phyloP scores from a whole-genome alignment of 805 yeast genomes.

The Metschnikowia hibisci region DNA sequence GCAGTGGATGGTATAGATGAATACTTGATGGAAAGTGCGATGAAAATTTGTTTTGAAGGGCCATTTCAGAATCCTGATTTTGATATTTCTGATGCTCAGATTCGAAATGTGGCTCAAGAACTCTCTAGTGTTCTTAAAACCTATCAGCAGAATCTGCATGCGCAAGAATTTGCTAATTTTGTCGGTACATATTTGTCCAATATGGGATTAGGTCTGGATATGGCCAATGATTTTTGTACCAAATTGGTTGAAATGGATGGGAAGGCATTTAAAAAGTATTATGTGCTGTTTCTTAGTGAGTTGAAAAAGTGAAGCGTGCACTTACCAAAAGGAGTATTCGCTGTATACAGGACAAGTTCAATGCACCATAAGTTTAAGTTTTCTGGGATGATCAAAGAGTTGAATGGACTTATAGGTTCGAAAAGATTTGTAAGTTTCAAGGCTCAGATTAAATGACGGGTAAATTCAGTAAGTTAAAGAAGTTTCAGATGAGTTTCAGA shows the following conservation, averaged over 20 bases:
- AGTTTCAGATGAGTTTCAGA: too few species aligned
- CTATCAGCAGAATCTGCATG: slow-evolving; percentile 32
- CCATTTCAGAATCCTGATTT: slow-evolving; percentile 69
- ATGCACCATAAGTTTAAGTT: too few species aligned
- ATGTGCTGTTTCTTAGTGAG: slow-evolving; percentile 41
- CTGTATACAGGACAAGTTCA: too few species aligned
- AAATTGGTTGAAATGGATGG: slow-evolving; percentile 52
- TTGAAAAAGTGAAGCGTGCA: slow-evolving; percentile 24
- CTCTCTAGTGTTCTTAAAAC: slow-evolving; percentile 65
- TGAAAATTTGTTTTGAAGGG: slow-evolving; percentile 69
- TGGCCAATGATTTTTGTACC: slow-evolving; percentile 59
- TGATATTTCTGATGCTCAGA: slow-evolving; percentile 75
- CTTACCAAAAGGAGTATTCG: too few species aligned
- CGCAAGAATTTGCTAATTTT: slow-evolving; percentile 43
- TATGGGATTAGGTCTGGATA: slow-evolving; percentile 53
- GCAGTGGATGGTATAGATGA: slow-evolving; percentile 68
- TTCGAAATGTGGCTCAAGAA: slow-evolving; percentile 70
- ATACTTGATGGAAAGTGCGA: slow-evolving; percentile 61
- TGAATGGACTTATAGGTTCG: too few species aligned
- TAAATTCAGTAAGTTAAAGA: too few species aligned
- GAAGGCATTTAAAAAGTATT: slow-evolving; percentile 69
- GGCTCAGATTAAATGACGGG: too few species aligned
- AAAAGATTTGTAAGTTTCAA: too few species aligned
- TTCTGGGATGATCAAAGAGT: too few species aligned
- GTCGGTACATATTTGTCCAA: slow-evolving; percentile 54